Evolutionary conservation across 352 stramenopile species (phyloP).

Genomic region (Saprolegnia parasitica): DNA sequence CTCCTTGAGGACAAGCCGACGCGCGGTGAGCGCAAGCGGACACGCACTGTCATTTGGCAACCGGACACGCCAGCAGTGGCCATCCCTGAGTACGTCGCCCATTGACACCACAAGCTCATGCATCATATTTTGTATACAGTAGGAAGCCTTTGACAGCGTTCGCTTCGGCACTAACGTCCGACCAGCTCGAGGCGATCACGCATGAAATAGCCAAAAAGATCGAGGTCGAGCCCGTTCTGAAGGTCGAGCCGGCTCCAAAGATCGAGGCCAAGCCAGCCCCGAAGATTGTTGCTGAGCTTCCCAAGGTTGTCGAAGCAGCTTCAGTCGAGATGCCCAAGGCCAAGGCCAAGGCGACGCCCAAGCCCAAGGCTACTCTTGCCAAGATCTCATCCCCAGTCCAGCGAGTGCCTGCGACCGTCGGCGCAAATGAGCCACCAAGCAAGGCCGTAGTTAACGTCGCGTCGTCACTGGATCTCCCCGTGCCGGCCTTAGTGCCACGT

Average conservation of each 20-base stretch:
- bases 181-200: neutral
- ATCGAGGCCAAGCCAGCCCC: neutral
- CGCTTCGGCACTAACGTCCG: conserved; percentile 6
- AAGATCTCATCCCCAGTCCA: too few relatives aligned
- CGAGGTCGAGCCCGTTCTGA: neutral
- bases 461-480: neutral
- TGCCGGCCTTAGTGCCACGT: neutral
- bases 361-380: too few relatives aligned
- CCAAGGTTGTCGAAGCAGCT: neutral
- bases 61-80: neutral
- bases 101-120: neutral
- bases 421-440: too few relatives aligned
- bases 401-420: too few relatives aligned
- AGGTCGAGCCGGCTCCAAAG: neutral
- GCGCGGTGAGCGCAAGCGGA: neutral
- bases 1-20: conserved; percentile 38
- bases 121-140: neutral
- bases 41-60: neutral
- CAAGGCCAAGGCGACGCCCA: neutral
- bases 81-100: neutral
- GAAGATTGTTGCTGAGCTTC: neutral
- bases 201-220: conserved; percentile 15
- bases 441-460: neutral
- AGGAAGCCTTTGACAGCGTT: neutral
- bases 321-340: neutral